These are phyloP conservation scores for Stachybotrys chlorohalonatus DNA, from an alignment of 2,329 filamentous ascomycete species.

Conservation along the genomic window DNA sequence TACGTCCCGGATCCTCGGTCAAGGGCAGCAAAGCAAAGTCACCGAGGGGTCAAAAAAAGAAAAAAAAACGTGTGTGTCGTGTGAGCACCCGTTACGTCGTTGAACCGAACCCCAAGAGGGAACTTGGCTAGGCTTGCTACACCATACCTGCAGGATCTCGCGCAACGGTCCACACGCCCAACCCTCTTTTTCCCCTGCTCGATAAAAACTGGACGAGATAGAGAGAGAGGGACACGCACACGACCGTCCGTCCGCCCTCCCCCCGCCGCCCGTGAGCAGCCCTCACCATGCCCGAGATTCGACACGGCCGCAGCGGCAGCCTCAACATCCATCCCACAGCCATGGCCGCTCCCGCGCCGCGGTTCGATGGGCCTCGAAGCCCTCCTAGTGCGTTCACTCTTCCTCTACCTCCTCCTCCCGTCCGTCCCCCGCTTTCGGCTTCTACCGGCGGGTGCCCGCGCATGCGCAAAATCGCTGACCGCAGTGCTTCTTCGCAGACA, in stretches of 20 bases:
- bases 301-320: constrained; percentile 49
- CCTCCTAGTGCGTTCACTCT: constrained; percentile 45
- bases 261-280: constrained; percentile 3
- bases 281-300: constrained; percentile 38
- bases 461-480: constrained; percentile 11
- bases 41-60: no score
- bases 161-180: background rate
- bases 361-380: constrained; percentile 53
- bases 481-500: constrained; percentile 50
- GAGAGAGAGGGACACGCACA: background rate
- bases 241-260: background rate
- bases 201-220: background rate
- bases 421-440: background rate
- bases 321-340: constrained; percentile 34
- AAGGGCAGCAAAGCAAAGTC: no score
- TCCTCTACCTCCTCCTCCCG: constrained; percentile 2
- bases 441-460: background rate
- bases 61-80: no score
- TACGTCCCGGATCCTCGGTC: no score
- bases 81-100: no score
- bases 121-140: no score
- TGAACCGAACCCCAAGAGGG: no score
- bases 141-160: background rate
- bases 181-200: background rate
- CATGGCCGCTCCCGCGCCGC: constrained; percentile 21